Evolutionary conservation across 805 yeast genomes (phyloP).

Genomic region (Pichia manshurica): DNA sequence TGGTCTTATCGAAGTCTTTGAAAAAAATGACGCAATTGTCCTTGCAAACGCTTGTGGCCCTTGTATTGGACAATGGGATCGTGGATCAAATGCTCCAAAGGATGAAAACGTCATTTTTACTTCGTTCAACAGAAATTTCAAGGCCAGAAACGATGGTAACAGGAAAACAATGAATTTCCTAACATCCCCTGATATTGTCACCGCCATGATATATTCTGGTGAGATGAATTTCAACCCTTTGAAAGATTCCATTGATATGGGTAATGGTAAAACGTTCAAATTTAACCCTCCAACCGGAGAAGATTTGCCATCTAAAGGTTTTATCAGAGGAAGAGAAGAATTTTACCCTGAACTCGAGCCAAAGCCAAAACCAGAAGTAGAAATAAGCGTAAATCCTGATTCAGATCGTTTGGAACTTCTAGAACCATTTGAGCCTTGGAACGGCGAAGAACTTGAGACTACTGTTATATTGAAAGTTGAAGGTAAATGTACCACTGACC

Average conservation of each 20-base stretch:
- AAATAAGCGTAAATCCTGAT: conserved; percentile 60
- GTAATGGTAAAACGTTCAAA: conserved; percentile 86
- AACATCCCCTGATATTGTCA: conserved; percentile 94
- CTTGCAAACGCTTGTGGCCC: conserved; percentile 99
- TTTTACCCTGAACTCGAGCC: conserved; percentile 55
- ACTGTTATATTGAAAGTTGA: conserved; percentile 82
- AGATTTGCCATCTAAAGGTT: conserved; percentile 85
- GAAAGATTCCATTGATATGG: conserved; percentile 81
- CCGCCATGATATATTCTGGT: conserved; percentile 94
- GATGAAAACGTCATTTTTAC: conserved; percentile 96
- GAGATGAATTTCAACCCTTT: conserved; percentile 95
- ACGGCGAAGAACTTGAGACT: conserved; percentile 74
- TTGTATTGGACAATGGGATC: conserved; percentile 99
- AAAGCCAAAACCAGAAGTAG: conserved; percentile 46
- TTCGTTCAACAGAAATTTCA: conserved; percentile 96
- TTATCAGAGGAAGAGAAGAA: conserved; percentile 72
- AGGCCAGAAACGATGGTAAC: conserved; percentile 97
- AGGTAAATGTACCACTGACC: conserved; percentile 98
- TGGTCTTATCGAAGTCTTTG: conserved; percentile 83
- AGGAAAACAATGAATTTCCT: conserved; percentile 95
- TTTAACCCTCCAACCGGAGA: conserved; percentile 84
- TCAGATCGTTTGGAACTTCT: conserved; percentile 87
- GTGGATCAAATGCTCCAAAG: conserved; percentile 79
- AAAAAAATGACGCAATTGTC: conserved; percentile 88
- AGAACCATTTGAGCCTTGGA: conserved; percentile 85